Percentiles rank a stretch among this genome's conserved stretches.
Evolutionary conservation across 2,329 filamentous ascomycete genomes (phyloP).

Genomic region (Mycosphaerella sp.): DNA sequence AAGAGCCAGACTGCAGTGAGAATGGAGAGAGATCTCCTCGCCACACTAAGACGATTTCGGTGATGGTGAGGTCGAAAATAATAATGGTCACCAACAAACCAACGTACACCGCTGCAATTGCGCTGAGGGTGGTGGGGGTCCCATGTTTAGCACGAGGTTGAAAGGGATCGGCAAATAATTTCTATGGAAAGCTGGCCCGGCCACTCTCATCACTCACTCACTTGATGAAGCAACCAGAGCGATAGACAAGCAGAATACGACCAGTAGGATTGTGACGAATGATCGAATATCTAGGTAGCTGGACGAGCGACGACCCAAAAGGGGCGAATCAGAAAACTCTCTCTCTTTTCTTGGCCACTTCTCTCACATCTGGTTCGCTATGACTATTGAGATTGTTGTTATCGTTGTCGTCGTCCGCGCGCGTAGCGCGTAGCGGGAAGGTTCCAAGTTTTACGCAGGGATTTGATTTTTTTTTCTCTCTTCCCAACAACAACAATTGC

Average conservation of each 20-base stretch:
- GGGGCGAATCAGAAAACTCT: conserved; percentile 27
- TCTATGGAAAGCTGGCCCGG: too few species aligned
- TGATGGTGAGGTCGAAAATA: conserved; percentile 25
- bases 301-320: conserved; percentile 26
- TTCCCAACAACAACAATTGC: too few species aligned
- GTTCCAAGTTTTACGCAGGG: neutral
- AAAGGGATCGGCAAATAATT: too few species aligned
- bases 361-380: conserved; percentile 25
- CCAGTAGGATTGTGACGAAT: conserved; percentile 18
- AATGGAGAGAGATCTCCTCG: conserved; percentile 23
- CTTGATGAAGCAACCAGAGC: conserved; percentile 9
- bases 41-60: conserved; percentile 28
- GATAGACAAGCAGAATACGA: conserved; percentile 6
- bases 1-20: conserved; percentile 24
- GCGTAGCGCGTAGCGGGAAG: too few species aligned
- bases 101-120: conserved; percentile 19
- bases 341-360: too few species aligned
- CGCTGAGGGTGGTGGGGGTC: conserved; percentile 18
- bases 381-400: too few species aligned
- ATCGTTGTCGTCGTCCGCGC: too few species aligned
- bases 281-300: too few species aligned
- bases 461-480: too few species aligned
- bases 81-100: conserved; percentile 23
- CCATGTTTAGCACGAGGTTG: conserved; percentile 17
- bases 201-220: conserved; percentile 17